phyloP scores from a whole-genome alignment of 768 basidiomycete genomes.

The Stropharia rugosoannulata region DNA sequence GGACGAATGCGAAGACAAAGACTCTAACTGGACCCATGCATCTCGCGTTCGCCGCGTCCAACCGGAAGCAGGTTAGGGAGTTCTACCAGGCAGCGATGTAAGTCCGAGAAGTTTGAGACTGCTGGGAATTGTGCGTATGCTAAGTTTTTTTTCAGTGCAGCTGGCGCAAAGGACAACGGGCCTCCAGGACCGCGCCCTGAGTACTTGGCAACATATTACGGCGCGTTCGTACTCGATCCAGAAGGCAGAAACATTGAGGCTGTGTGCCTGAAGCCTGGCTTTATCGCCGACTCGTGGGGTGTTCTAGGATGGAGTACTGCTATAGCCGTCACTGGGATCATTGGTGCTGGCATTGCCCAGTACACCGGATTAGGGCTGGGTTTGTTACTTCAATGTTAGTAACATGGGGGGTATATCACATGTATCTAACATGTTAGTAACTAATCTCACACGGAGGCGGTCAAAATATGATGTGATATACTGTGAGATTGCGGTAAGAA shows the following conservation, averaged over 20 bases:
- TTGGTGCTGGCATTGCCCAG: constrained; percentile 6
- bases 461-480: no score
- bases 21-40: constrained; percentile 17
- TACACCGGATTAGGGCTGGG: no score
- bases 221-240: constrained; percentile 23
- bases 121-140: not conserved
- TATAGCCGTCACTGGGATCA: constrained; percentile 1
- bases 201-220: constrained; percentile 23
- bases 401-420: no score
- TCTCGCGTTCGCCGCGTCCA: constrained; percentile 22
- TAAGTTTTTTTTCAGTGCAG: constrained; percentile 13
- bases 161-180: constrained; percentile 24
- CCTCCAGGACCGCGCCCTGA: constrained; percentile 24
- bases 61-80: constrained; percentile 20
- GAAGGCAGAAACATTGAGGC: constrained; percentile 28
- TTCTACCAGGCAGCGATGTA: constrained; percentile 27
- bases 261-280: constrained; percentile 19
- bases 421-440: no score
- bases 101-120: not conserved
- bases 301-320: constrained; percentile 10
- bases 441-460: no score
- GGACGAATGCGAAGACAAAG: not conserved
- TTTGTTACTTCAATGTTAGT: no score
- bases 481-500: no score
- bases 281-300: constrained; percentile 19